Conservation (phyloP, 1,139 yeast genomes). For the Pichia sp. region DNA sequence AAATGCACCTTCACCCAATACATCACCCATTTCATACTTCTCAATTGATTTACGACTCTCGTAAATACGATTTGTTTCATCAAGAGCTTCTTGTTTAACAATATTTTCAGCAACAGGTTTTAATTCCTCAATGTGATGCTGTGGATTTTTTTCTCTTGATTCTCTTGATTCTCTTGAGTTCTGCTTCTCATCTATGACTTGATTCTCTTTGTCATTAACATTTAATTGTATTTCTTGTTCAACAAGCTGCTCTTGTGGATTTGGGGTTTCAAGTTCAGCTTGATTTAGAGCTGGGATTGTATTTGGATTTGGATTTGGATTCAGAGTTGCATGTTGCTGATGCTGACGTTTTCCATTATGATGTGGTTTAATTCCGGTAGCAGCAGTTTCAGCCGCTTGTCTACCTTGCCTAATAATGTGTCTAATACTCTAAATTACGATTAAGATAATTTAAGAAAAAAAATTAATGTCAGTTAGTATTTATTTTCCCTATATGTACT, state of each 20-base stretch:
- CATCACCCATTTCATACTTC: conserved; percentile 39
- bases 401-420: conserved; percentile 82
- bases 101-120: conserved; percentile 52
- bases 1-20: conserved; percentile 85
- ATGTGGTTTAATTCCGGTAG: neutral
- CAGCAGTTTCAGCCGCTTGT: conserved; percentile 41
- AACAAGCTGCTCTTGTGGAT: neutral
- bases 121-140: conserved; percentile 34
- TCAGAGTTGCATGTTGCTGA: too few relatives aligned
- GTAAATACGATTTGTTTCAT: conserved; percentile 31
- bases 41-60: conserved; percentile 47
- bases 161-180: too few relatives aligned
- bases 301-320: neutral
- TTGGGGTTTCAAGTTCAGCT: too few relatives aligned
- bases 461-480: neutral
- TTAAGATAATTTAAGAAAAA: neutral
- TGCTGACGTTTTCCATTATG: too few relatives aligned
- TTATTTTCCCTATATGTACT: too few relatives aligned
- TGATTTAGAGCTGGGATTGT: neutral
- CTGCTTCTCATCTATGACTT: too few relatives aligned
- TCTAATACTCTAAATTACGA: conserved; percentile 45
- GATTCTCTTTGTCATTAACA: too few relatives aligned
- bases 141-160: conserved; percentile 23
- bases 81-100: conserved; percentile 53
- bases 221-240: neutral